Base-by-base conservation (phyloP, 352 stramenopile genomes). In the Pythium vanterpoolii region DNA sequence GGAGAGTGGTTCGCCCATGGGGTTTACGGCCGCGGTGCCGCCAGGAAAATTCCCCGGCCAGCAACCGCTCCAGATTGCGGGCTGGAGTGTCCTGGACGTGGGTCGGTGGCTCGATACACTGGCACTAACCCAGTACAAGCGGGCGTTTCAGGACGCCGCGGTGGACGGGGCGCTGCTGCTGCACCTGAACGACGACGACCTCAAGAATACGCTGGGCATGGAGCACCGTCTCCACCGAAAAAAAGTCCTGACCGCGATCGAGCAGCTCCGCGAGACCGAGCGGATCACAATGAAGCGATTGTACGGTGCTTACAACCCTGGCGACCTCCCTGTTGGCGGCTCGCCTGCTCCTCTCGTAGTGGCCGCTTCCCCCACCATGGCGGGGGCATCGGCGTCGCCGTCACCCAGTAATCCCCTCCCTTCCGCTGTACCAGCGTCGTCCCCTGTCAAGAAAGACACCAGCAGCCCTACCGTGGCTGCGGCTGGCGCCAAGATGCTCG, bases 211-310 rank as follows among this genome's bases (percentile, higher is more conserved):
- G 14, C 74, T 98, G 7, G 91, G 93, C 7, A 94, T 98, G 62
- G 92, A 98, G 67, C 94, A 98, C 64, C 79, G 80, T 10, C 74
- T 98, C 19, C 96, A 98, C 68, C 87, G 96, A 11, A 98, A 98
- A 72, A 98, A 98, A 67, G 93, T 98, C 36, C 67, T 98, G n/a
- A 95, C 86, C 24, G 85, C 81, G 1, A 78, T 97, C 21, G 72
- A 86, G 28, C 78, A 94, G 21, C 69, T 96, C 24, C 74, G 79
- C 3, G 75, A 83, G 40, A 43, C 64, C 16, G 82, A 91, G 53
- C 67, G 67, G 24, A 68, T 76, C 48, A 69, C 74, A 52, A 76
- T 83, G 64, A 68, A 68, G 34, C 58, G 71, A 24, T 53, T 90
- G 14, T 84, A 81, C 49, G 72, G 69, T 9, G 36, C 55, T 6